phyloP scores from a whole-genome alignment of 345 rosid species.

The Reutealis trisperma region DNA sequence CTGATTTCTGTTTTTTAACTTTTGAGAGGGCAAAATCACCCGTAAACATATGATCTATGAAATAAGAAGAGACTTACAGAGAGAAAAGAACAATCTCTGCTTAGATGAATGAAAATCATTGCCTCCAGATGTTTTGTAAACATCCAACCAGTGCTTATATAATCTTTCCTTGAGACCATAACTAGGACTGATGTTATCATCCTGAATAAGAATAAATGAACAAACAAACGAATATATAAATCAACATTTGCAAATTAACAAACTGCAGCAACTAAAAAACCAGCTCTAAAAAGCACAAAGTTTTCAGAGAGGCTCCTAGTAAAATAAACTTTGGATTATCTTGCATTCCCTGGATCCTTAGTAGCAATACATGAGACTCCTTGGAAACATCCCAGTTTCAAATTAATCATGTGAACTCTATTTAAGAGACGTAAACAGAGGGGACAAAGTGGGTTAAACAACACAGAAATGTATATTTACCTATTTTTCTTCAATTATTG shows the following conservation, averaged over 20 bases:
- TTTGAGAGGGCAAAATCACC: neutral
- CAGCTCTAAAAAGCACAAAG: neutral
- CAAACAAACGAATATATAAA: neutral
- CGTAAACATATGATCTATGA: neutral
- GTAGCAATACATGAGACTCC: neutral
- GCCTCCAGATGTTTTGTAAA: slow-evolving; percentile 57
- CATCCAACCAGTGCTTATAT: slow-evolving; percentile 75
- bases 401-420: neutral
- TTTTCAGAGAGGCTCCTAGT: neutral
- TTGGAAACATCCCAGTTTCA: neutral
- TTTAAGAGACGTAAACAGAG: neutral
- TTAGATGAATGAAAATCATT: slow-evolving; percentile 65
- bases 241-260: neutral
- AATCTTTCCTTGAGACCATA: slow-evolving; percentile 69
- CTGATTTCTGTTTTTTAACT: neutral
- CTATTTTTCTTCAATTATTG: neutral
- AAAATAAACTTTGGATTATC: neutral
- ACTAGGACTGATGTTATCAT: slow-evolving; percentile 33
- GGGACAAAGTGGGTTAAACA: neutral
- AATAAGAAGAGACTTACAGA: slow-evolving; percentile 55
- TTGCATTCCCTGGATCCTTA: neutral
- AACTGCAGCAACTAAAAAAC: slow-evolving; percentile 8
- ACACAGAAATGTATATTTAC: neutral
- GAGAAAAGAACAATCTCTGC: slow-evolving; percentile 68
- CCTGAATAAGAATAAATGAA: slow-evolving; percentile 44